Base-by-base conservation (phyloP, 768 basidiomycete species). In the Pleurotus tuber-regium region DNA sequence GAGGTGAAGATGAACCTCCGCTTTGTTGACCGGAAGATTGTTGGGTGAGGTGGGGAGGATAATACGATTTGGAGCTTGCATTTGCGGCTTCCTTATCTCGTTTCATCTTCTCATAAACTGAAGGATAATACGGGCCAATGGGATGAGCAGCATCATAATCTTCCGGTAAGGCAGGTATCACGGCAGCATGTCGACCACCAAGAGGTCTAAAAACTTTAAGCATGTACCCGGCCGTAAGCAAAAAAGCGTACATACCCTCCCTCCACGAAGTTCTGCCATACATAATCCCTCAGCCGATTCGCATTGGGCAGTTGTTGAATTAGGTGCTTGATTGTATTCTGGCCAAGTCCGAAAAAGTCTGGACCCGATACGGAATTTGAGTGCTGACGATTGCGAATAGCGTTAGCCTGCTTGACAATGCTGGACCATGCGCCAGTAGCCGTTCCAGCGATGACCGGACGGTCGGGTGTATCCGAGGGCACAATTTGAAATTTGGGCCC, bases 331-430 rank as follows among this genome's bases (percentile, higher is more conserved):
- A 93, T 91, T 3, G 87, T 87, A 62, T 92, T 92, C 66, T 92
- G 87, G 2, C 87, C 87, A 12, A 93, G 73, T 7, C 91, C 91
- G 61, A 90, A 92, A 66, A 92, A 92, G 68, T 92, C 90, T 11
- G 90, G 90, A 0, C 90, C 90, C 2, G 90, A 92, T 11, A 93
- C 88, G 4, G 87, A 89, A 65, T 92, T 92, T 38, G 86, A 88
- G 61, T 92, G 90, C 56, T 89, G 86, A 11, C 89, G 77, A 62
- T 88, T 84, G 43, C 90, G 82, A 54, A 92, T 83, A 36, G 79
- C 77, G 61, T 92, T 92, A 1, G 91, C 90, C 44, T 87, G 82
- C 61, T 84, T 86, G 44, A 93, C 89, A 57, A 93, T 87, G 58
- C 76, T 82, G 3, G 86, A 84, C 90, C 90, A 93, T 41, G 89